These are phyloP conservation scores for Gossypioides kirkii DNA, from an alignment of 345 rosid species.

Conservation along the genomic window DNA sequence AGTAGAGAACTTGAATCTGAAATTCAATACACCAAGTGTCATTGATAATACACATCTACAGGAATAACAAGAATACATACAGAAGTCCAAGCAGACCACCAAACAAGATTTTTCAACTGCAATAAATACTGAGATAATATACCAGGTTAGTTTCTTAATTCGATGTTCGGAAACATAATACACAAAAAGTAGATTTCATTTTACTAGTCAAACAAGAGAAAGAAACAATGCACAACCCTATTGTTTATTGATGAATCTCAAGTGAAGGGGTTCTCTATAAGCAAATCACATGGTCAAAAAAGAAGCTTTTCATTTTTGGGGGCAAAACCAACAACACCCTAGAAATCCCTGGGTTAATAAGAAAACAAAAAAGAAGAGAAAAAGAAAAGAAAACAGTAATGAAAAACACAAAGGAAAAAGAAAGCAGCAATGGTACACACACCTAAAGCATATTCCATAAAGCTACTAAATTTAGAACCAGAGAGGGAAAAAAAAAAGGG, in stretches of 20 bases:
- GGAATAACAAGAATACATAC: neutral
- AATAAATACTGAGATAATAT: slow-evolving; percentile 15
- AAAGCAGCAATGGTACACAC: neutral
- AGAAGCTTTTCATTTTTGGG: neutral
- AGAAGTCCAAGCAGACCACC: neutral
- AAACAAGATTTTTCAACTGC: neutral
- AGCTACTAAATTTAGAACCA: neutral
- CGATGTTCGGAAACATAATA: slow-evolving; percentile 28
- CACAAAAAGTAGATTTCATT: slow-evolving; percentile 12
- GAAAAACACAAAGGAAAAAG: neutral
- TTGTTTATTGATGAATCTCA: neutral
- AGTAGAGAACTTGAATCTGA: slow-evolving; percentile 40
- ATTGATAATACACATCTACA: neutral
- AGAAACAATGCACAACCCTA: neutral
- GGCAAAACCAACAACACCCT: neutral
- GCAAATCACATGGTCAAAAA: neutral
- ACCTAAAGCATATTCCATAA: neutral
- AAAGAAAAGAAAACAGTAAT: neutral
- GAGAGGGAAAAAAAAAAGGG: neutral
- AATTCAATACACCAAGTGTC: neutral
- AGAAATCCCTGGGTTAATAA: neutral
- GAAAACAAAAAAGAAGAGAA: neutral
- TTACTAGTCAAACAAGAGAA: neutral
- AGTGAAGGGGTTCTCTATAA: neutral
- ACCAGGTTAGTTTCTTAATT: slow-evolving; percentile 35